phyloP scores from a whole-genome alignment of 2,329 filamentous ascomycete genomes.

The Colletotrichum aenigma region DNA sequence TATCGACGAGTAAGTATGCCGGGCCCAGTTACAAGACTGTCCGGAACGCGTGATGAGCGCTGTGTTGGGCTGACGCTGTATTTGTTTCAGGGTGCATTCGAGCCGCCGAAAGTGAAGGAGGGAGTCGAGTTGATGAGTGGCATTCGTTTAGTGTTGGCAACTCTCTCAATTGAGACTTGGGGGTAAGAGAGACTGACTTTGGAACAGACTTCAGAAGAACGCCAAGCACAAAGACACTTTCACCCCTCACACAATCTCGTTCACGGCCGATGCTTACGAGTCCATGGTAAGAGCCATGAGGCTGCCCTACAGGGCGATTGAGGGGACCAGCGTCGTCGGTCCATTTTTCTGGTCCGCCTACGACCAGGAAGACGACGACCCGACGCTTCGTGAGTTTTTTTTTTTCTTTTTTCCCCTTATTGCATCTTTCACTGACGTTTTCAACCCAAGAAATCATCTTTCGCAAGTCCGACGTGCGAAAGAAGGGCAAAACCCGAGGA shows the following conservation, averaged over 20 bases:
- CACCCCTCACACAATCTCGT: slow-evolving; percentile 56
- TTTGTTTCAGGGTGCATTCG: slow-evolving; percentile 56
- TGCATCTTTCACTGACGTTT: background rate
- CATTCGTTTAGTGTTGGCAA: slow-evolving; percentile 58
- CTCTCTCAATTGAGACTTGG: background rate
- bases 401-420: background rate
- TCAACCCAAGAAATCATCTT: slow-evolving; percentile 59
- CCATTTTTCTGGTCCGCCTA: slow-evolving; percentile 67
- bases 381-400: slow-evolving; percentile 55
- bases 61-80: slow-evolving; percentile 9
- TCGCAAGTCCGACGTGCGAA: slow-evolving; percentile 69
- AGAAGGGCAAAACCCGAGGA: slow-evolving; percentile 66
- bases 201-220: slow-evolving; percentile 57
- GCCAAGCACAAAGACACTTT: slow-evolving; percentile 64
- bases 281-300: slow-evolving; percentile 59
- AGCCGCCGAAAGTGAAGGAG: slow-evolving; percentile 44
- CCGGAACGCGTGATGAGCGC: background rate
- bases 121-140: slow-evolving; percentile 53
- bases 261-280: slow-evolving; percentile 54
- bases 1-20: slow-evolving; percentile 46
- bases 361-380: slow-evolving; percentile 61
- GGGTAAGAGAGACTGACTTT: background rate
- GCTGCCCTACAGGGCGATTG: slow-evolving; percentile 62
- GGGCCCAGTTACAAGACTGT: background rate
- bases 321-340: slow-evolving; percentile 62